Evolutionary conservation across 768 basidiomycete species (phyloP), one percentile per base, ranked within the genome.

Genomic region (Tylopilus plumbeoviolaceoides): DNA sequence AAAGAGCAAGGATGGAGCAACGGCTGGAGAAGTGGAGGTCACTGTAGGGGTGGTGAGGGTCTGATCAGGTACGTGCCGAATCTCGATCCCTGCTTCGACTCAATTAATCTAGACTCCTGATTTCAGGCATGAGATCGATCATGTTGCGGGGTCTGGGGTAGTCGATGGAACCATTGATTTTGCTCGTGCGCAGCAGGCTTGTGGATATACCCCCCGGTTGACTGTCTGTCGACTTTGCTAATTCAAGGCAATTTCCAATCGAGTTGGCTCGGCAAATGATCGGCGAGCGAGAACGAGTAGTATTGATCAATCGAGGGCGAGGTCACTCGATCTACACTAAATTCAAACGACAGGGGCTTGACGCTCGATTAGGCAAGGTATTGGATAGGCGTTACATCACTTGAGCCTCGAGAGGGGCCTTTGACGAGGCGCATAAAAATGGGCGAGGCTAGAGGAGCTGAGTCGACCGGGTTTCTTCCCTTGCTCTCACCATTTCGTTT

Each of bases 41-140:
- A 89, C 85, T 0, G 81, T 91, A 21, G 89, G 89, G 3, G 75
- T 89, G 54, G 83, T 89, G 31, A 73, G 82, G 51, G 85, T 80
- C 10, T 85, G 61, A 65, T 48, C 18, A 9, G 21, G 21, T 4
- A n/a, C 33, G 33, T n/a, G 39, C 3, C 53, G 43, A n/a, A 36
- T 38, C 40, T 27, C 18, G 50, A 51, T 60, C 17, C 8, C 30
- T 2, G 9, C 11, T 30, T 33, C 14, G 33, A 33, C 33, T 33
- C 33, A 36, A 47, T 35, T 33, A 27, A 61, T 31, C 20, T 31
- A 27, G 17, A 12, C 31, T n/a, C 44, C 20, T 31, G 23, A 36
- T 31, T 41, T 39, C 25, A 5, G 44, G 40, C 31, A 43, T 12
- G 11, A 33, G 44, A 48, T 51, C 35, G 30, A 48, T 28, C 14